Percentiles rank a stretch among this genome's conserved stretches.
These are phyloP conservation scores for Neurospora tetrasperma DNA, from an alignment of 495 filamentous ascomycete species.

Conservation along the genomic window DNA sequence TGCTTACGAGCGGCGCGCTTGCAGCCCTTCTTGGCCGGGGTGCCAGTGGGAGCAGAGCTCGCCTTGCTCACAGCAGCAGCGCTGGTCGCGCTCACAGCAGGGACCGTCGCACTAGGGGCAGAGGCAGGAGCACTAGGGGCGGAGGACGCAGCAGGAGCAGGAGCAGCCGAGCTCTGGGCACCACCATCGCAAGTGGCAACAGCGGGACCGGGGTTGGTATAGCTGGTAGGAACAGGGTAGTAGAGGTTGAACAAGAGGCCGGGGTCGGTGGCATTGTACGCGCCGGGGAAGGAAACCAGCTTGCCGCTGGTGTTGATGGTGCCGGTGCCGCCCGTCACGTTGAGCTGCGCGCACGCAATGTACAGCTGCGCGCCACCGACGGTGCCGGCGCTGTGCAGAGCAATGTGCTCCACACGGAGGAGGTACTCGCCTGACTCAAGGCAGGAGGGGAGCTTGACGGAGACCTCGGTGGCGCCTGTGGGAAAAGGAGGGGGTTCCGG, in stretches of 20 bases:
- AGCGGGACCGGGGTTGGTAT: slow-evolving; percentile 28
- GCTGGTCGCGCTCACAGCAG: too few species aligned
- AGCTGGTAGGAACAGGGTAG: slow-evolving; percentile 26
- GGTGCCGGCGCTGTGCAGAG: slow-evolving; percentile 34
- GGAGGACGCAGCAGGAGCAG: slow-evolving; percentile 5
- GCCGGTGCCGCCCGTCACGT: slow-evolving; percentile 30
- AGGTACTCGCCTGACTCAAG: slow-evolving; percentile 49
- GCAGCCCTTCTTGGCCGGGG: too few species aligned
- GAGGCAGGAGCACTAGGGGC: slow-evolving; percentile 15
- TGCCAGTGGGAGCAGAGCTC: too few species aligned
- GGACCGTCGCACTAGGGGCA: background rate
- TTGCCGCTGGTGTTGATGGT: slow-evolving; percentile 19
- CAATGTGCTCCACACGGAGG: slow-evolving; percentile 48
- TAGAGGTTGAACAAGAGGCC: slow-evolving; percentile 39
- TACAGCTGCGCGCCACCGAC: slow-evolving; percentile 45
- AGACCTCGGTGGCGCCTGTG: slow-evolving; percentile 23
- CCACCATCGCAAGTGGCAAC: slow-evolving; percentile 20
- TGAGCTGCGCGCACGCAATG: slow-evolving; percentile 37
- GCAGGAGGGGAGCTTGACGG: slow-evolving; percentile 36
- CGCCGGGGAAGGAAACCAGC: slow-evolving; percentile 36
- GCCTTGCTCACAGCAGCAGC: too few species aligned
- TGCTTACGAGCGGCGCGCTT: too few species aligned
- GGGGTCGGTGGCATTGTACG: slow-evolving; percentile 34
- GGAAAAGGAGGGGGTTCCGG: too few species aligned
- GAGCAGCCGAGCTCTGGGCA: slow-evolving; percentile 7